Base-by-base conservation (phyloP, 2,329 filamentous ascomycete species). In the Colletotrichum spinosum region DNA sequence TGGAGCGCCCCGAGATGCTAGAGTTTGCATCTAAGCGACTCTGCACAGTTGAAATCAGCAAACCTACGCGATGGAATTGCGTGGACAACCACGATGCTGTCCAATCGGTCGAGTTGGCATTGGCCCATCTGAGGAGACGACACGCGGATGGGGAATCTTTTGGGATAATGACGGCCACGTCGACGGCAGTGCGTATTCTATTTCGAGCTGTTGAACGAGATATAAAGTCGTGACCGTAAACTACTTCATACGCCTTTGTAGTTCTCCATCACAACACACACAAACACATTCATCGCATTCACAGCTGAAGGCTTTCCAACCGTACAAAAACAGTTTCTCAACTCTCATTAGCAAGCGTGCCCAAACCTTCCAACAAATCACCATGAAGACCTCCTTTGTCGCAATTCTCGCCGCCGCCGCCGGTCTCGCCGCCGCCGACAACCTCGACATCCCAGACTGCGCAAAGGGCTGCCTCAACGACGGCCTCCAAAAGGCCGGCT, bases 391-490 rank as follows among this genome's bases (percentile, higher is more conserved):
- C 6, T 57, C 63, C 7, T 12, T 66, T 2, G 11, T 66, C 42
- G 59, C 59, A 3, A 48, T 66, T 9, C 8, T 63, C 25, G 63
- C 59, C 37, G 52, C 44, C 11, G 59, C 42, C 9, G 59, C 53
- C 3, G 63, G 58, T n/a, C 25, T 66, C 8, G 63, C 52, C 8
- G 17, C 53, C 2, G 58, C 63, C 13, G 55, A 58, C n/a, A 52
- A 50, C 17, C 49, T 66, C 34, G 53, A 66, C 15, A 45, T 66
- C 1, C 63, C 63, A 11, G 63, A 66, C 33, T 66, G 63, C 38
- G 58, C 63, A n/a, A 66, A 63, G 52, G 48, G 38, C 48, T 66
- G 63, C 13, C n/a, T 66, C 17, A 57, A 66, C 13, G 63, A 66
- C 25, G 63, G 53, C 9, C 60, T 66, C 15, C 58, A 66, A 2